Conservation (phyloP, 441 rosid species). For the Raphanus hybrid region DNA sequence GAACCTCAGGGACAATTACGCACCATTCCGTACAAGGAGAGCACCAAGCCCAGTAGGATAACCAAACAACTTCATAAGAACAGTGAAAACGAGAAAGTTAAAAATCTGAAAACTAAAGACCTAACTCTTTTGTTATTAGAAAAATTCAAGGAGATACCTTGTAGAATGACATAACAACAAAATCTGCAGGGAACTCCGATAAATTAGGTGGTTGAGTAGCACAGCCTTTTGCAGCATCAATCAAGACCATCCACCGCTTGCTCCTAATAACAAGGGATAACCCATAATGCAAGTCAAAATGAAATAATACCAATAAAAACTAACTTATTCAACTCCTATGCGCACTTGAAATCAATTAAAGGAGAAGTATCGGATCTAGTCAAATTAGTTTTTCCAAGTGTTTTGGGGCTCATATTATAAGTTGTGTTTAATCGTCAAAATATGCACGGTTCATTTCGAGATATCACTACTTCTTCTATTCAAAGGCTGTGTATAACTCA, state of each 20-base stretch:
- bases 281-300: conserved; percentile 19
- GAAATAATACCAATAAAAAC: conserved; percentile 12
- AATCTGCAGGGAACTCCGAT: conserved; percentile 83
- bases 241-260: conserved; percentile 85
- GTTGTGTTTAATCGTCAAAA: not conserved
- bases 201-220: conserved; percentile 83
- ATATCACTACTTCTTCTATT: not conserved
- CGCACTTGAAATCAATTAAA: not conserved
- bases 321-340: not conserved
- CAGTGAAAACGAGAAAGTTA: conserved; percentile 39
- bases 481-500: not conserved
- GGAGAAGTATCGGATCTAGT: not conserved
- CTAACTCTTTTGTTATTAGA: conserved; percentile 12
- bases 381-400: conserved; percentile 7
- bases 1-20: conserved; percentile 42
- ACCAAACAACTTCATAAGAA: conserved; percentile 79
- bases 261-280: conserved; percentile 42
- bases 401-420: conserved; percentile 10
- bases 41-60: conserved; percentile 99
- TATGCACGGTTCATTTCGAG: conserved; percentile 8
- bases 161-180: conserved; percentile 89
- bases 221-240: conserved; percentile 99
- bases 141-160: conserved; percentile 56
- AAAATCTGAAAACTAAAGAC: conserved; percentile 23
- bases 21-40: conserved; percentile 83